Conservation (phyloP, 2,329 filamentous ascomycete genomes). For the Trichoderma sp. region DNA sequence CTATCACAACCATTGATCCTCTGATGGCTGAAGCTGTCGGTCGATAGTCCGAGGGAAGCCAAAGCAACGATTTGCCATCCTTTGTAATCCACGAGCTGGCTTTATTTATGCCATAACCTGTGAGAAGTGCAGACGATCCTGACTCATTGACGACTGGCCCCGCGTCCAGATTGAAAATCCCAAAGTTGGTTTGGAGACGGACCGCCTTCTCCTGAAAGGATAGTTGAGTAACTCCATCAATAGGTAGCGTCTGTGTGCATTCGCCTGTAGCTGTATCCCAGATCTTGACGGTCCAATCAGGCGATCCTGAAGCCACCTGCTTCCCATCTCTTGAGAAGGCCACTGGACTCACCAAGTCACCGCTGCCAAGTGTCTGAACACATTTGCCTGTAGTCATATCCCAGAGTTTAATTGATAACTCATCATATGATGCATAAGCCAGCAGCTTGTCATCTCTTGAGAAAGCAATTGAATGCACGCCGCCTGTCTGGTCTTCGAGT, state of each 20-base stretch:
- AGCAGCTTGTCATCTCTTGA: not conserved
- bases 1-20: not conserved
- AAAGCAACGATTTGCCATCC: not conserved
- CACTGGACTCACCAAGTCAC: not conserved
- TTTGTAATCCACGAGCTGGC: not conserved
- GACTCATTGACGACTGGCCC: not conserved
- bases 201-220: not conserved
- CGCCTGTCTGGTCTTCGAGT: not conserved
- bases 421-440: not conserved
- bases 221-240: not conserved
- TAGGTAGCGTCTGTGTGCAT: not conserved
- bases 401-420: not conserved
- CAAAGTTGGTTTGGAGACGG: not conserved
- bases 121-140: not conserved
- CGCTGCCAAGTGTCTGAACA: not conserved
- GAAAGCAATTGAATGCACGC: not conserved
- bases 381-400: not conserved
- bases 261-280: not conserved
- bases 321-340: not conserved
- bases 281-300: not conserved
- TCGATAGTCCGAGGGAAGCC: not conserved
- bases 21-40: not conserved
- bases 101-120: not conserved
- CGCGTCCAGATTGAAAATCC: not conserved
- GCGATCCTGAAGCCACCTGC: not conserved